Percentiles rank a stretch among this genome's conserved stretches.
phyloP scores from a whole-genome alignment of 176 grass and related monocot species.

The maize (Zea mays) region DNA sequence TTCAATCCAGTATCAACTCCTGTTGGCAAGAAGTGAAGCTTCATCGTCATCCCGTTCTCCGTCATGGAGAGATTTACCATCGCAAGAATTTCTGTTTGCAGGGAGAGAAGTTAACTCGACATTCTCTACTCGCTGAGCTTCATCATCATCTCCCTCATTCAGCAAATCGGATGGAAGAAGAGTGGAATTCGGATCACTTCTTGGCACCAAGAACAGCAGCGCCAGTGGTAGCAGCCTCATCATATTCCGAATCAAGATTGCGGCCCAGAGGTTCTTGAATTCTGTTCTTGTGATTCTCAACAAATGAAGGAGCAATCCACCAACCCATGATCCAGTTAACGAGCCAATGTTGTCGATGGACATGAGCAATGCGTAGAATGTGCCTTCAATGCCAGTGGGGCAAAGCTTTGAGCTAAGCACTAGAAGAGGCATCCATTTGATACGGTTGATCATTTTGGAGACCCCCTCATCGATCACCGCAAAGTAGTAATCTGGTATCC shows the following conservation, averaged over 20 bases:
- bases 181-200: slow-evolving; percentile 58
- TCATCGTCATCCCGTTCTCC: slow-evolving; percentile 42
- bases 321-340: slow-evolving; percentile 64
- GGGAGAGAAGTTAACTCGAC: slow-evolving; percentile 54
- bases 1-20: slow-evolving; percentile 49
- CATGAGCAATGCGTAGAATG: slow-evolving; percentile 84
- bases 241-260: slow-evolving; percentile 63
- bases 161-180: slow-evolving; percentile 68
- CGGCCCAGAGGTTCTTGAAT: slow-evolving; percentile 79
- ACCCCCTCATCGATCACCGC: slow-evolving; percentile 76
- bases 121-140: slow-evolving; percentile 28
- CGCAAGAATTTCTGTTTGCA: slow-evolving; percentile 9
- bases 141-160: slow-evolving; percentile 29
- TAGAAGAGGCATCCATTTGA: slow-evolving; percentile 87
- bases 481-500: slow-evolving; percentile 83
- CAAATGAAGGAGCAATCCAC: slow-evolving; percentile 74
- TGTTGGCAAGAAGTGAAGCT: slow-evolving; percentile 56
- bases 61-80: slow-evolving; percentile 6
- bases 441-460: slow-evolving; percentile 67
- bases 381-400: slow-evolving; percentile 76
- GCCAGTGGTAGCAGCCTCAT: slow-evolving; percentile 68
- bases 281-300: slow-evolving; percentile 75
- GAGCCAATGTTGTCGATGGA: slow-evolving; percentile 73
- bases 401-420: slow-evolving; percentile 85
- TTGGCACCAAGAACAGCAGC: slow-evolving; percentile 69